Evolutionary conservation across 495 filamentous ascomycete species (phyloP), one percentile per base, ranked within the genome.

Genomic region (Echria macrotheca): DNA sequence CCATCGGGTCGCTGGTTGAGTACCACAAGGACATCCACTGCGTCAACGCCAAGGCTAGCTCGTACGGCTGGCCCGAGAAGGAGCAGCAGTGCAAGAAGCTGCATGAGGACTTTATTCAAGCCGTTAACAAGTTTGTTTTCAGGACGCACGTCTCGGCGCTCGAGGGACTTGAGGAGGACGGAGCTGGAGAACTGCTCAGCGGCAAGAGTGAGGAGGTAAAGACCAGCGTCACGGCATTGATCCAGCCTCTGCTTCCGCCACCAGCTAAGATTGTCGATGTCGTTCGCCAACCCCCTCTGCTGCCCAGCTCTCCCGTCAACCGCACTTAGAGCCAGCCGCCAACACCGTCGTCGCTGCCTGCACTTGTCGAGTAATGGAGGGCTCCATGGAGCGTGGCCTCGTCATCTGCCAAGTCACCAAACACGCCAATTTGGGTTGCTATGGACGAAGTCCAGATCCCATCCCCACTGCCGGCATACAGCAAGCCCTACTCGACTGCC

Each of bases 1-100:
- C 93, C 37, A 99, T 99, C 74, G 90, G 95, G 59, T 68, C 88
- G 19, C 80, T 99, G 56, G 85, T 95, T 61, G 89, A 96, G 63
- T 96, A 91, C 68, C 94, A 99, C 77, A 91, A 94, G 76, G 90
- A 97, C 44, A 79, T 99, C 55, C 91, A 93, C 72, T 95, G 90
- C 46, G 81, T 91, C 45, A 88, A 99, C 68, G 80, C 87, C 52
- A 85, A 87, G 44, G 89, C 89, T 59, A 85, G 74, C 61, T 96
- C 90, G 31, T 95, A 89, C 79, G 84, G 87, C 69, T 99, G 93
- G 93, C 83, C 91, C 28, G 93, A 96, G 71, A 99, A 99, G 76
- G 90, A 95, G 56, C 73, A 79, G 54, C 91, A 97, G 65, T 73
- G 95, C 71, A 96, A 96, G 84, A 96, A 95, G 72, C 72, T 99